phyloP scores from a whole-genome alignment of 345 rosid species.

The Brassica nigra region DNA sequence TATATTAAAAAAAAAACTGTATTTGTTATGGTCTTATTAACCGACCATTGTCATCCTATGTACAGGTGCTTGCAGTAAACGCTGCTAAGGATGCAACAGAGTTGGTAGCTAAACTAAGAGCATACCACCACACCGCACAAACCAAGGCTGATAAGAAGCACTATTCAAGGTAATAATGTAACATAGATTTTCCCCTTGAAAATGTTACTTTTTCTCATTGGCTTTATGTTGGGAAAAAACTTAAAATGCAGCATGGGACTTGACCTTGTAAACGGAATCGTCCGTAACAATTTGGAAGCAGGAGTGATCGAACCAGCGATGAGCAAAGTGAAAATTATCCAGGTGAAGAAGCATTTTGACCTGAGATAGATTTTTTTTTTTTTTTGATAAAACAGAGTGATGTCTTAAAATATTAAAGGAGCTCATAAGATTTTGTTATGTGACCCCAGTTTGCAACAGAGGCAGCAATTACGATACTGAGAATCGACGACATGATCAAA shows the following conservation, averaged over 20 bases:
- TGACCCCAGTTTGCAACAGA: constrained; percentile 85
- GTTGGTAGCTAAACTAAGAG: constrained; percentile 88
- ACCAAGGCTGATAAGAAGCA: constrained; percentile 94
- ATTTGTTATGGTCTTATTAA: neutral
- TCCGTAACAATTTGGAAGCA: constrained; percentile 94
- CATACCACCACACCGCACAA: constrained; percentile 95
- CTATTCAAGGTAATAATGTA: constrained; percentile 61
- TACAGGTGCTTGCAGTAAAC: constrained; percentile 92
- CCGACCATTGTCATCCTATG: neutral
- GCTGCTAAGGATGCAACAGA: constrained; percentile 98
- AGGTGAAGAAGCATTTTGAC: constrained; percentile 50
- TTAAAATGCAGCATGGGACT: constrained; percentile 81
- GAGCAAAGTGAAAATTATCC: constrained; percentile 99
- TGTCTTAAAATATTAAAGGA: neutral
- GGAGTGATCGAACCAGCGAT: constrained; percentile 99
- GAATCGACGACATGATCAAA: constrained; percentile 97
- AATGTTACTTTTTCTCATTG: neutral
- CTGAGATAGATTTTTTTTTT: neutral
- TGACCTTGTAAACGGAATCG: constrained; percentile 75
- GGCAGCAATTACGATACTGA: constrained; percentile 95
- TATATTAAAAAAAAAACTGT: neutral
- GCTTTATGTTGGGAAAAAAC: neutral
- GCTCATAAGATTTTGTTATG: neutral
- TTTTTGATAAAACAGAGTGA: neutral
- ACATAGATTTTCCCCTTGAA: neutral